Conservation (phyloP, 345 rosid species). For the Diplotaxis tenuifolia region DNA sequence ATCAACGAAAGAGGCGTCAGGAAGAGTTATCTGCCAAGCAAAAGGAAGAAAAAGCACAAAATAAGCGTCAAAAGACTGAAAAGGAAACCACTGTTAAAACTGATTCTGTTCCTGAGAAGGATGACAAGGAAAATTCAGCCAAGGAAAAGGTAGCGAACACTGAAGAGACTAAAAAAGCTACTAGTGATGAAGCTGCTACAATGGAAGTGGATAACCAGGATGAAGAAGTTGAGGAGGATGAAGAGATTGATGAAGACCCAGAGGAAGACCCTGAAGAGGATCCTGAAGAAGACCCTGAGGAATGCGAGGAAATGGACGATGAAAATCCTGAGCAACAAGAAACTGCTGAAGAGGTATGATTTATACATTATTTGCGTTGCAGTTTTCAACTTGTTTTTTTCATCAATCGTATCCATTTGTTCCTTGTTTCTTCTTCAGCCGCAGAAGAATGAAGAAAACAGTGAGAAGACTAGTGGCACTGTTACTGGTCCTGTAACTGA, state of each 20-base stretch:
- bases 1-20: constrained; percentile 69
- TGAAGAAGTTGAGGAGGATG: constrained; percentile 40
- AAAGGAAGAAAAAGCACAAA: constrained; percentile 40
- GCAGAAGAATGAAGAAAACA: constrained; percentile 44
- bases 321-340: constrained; percentile 42
- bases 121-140: constrained; percentile 37
- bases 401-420: constrained; percentile 6
- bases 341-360: constrained; percentile 52
- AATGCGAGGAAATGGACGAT: constrained; percentile 54
- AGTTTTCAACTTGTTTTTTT: constrained; percentile 4
- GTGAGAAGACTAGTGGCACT: constrained; percentile 33
- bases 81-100: constrained; percentile 41
- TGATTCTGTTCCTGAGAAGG: constrained; percentile 42
- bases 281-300: constrained; percentile 54
- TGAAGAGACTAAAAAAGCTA: constrained; percentile 18
- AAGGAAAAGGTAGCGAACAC: constrained; percentile 35
- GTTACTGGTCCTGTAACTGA: constrained; percentile 20
- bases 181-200: constrained; percentile 34
- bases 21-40: constrained; percentile 54
- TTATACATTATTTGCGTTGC: background rate
- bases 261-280: constrained; percentile 76
- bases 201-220: constrained; percentile 46
- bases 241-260: constrained; percentile 47
- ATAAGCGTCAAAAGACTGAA: constrained; percentile 58
- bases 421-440: constrained; percentile 4